Evolutionary conservation across 164 flowering plant genomes (phyloP), one percentile per base, ranked within the genome.

Genomic region (Warburgia ugandensis): DNA sequence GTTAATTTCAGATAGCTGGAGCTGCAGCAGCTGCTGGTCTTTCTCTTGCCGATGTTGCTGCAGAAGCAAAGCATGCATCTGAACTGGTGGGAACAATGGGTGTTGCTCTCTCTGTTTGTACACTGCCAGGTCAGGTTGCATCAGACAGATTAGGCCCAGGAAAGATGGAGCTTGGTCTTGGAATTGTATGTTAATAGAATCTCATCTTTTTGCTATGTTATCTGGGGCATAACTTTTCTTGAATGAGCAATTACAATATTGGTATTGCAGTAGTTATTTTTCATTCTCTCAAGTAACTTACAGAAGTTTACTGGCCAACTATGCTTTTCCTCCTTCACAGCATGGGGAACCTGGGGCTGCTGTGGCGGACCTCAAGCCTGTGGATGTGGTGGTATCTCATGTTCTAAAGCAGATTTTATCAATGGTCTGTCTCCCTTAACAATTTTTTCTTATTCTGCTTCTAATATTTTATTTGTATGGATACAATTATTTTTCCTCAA

Each of bases 261-360:
- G 37, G 16, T 8, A 12, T 38, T 38, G 16, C 42, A 16, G 16
- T 38, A 16, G 16, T 38, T 16, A 13, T 38, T 16, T 38, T 38
- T 38, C 6, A 13, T 11, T 38, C 2, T 20, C 13, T 10, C 45
- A 2, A 42, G 13, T 13, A n/a, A n/a, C n/a, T n/a, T 42, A 39
- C 13, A 39, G 20, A 45, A 16, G 28, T 5, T 26, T 32, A 48
- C 14, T 48, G 37, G 19, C 51, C 25, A 16, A 30, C 17, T 48
- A 16, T 29, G 22, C n/a, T 21, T 8, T 29, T 48, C 13, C 23
- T n/a, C 40, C 51, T 25, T 77, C 56, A 50, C 81, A 92, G 98
- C 96, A 92, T 75, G 96, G 98, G 26, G 98, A 92, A 67, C 91
- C 95, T 55, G 98, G 98, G 63, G 95, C 88, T 60, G 95, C 88